Evolutionary conservation across 1,284 basidiomycete genomes (phyloP).

Genomic region (Cryptococcus deneoformans): DNA sequence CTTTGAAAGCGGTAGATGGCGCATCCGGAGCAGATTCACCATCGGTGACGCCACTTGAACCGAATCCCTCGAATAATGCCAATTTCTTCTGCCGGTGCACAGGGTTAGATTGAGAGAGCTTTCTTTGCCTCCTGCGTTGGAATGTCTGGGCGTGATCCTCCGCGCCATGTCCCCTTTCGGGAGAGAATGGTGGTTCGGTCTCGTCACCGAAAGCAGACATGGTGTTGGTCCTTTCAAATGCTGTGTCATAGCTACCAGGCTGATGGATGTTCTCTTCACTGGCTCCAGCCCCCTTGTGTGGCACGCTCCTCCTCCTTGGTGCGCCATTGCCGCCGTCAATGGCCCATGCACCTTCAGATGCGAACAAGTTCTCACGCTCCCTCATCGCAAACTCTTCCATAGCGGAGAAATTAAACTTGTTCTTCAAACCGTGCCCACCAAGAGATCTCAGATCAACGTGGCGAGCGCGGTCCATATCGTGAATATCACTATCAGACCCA

Average conservation of each 20-base stretch:
- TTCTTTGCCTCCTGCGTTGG: slow-evolving; percentile 64
- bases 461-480: slow-evolving; percentile 3
- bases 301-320: slow-evolving; percentile 11
- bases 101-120: slow-evolving; percentile 74
- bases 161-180: slow-evolving; percentile 16
- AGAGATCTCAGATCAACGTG: slow-evolving; percentile 10
- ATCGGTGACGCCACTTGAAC: slow-evolving; percentile 46
- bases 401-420: slow-evolving; percentile 67
- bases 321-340: slow-evolving; percentile 34
- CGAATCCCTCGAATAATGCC: slow-evolving; percentile 79
- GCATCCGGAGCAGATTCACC: slow-evolving; percentile 38
- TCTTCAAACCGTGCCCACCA: slow-evolving; percentile 24
- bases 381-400: slow-evolving; percentile 77
- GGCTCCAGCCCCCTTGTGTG: slow-evolving; percentile 4
- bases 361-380: slow-evolving; percentile 57
- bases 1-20: slow-evolving; percentile 37
- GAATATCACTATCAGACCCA: slow-evolving; percentile 16
- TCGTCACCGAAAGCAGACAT: slow-evolving; percentile 31
- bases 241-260: slow-evolving; percentile 19
- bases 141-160: slow-evolving; percentile 36
- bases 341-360: slow-evolving; percentile 30
- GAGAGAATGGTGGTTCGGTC: slow-evolving; percentile 26
- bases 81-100: slow-evolving; percentile 71
- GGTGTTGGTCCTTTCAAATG: slow-evolving; percentile 21
- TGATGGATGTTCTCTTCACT: slow-evolving; percentile 12